Evolutionary conservation across 2,329 filamentous ascomycete species (phyloP), one percentile per base, ranked within the genome.

Genomic region (Aureobasidium sp.): DNA sequence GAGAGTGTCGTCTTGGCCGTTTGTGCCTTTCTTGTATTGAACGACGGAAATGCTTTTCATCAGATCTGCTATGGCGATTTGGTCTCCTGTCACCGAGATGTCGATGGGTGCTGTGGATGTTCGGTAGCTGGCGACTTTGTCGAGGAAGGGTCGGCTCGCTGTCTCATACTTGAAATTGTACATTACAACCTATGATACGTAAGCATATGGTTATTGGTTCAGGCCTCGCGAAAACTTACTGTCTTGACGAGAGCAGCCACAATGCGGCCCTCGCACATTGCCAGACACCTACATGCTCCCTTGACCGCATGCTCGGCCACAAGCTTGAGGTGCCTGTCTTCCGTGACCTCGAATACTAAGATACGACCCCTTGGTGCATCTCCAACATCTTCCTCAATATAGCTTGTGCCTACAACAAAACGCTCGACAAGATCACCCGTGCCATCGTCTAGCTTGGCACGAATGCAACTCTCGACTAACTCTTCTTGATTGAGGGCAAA

Each of bases 191-290:
- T 84, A 61, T 27, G 13, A 56, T 44, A 61, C 50, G 59, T 71
- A 63, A 71, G 69, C 55, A 55, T 55, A 44, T 34, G 44, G 9
- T 6, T 26, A 7, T 10, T 20, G 32, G 46, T 12, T 36, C 20
- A 20, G 12, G 20, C 2, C 5, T 15, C 44, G 2, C 12, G 2
- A 36, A 39, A 29, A 71, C 78, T 71, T 64, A 95, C 87, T 0
- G 92, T 96, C 76, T 97, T 97, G 63, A 90, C 86, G n/a, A 97
- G 79, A 0, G 88, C 92, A 1, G 91, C 90, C 26, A 97, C 88
- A 53, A 99, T 87, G 64, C 87, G 86, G 63, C 87, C 87, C 27
- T 84, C 84, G 65, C 94, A 80, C 61, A 92, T 84, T 2, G 83
- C 88, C 29, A 99, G 75, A 63, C 88, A 88, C 63, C 92, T 85